These are phyloP conservation scores for Phalaenopsis aphrodite DNA, from an alignment of 106 monocot genomes.

Conservation along the genomic window DNA sequence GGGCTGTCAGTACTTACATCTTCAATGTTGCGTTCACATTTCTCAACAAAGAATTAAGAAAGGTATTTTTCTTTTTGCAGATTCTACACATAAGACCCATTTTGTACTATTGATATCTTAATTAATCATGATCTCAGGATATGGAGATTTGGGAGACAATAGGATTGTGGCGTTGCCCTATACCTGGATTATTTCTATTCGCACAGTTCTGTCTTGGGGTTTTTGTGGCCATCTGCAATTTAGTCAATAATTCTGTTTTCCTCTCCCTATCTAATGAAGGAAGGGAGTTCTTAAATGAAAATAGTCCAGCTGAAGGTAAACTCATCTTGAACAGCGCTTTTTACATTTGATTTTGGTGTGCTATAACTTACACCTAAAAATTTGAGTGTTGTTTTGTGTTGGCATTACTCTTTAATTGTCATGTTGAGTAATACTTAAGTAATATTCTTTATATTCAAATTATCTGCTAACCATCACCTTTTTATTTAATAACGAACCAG, in stretches of 20 bases:
- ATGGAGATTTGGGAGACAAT: constrained; percentile 98
- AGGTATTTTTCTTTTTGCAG: constrained; percentile 35
- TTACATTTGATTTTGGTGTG: constrained; percentile 7
- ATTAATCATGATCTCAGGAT: constrained; percentile 42
- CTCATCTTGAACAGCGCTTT: not conserved
- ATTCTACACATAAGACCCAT: not conserved
- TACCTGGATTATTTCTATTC: constrained; percentile 87
- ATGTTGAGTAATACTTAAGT: too few species aligned
- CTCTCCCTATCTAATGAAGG: constrained; percentile 51
- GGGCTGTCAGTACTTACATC: constrained; percentile 88
- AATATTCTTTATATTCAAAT: too few species aligned
- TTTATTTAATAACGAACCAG: too few species aligned
- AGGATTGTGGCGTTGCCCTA: constrained; percentile 93
- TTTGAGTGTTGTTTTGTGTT: not conserved
- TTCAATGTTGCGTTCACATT: constrained; percentile 68
- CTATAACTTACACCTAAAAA: not conserved
- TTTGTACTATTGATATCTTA: constrained; percentile 3
- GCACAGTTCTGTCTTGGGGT: constrained; percentile 90
- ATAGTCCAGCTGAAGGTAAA: constrained; percentile 51
- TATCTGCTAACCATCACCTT: too few species aligned
- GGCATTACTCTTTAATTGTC: too few species aligned
- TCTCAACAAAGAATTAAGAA: constrained; percentile 72
- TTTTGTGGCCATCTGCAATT: constrained; percentile 80
- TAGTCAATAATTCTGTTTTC: constrained; percentile 92
- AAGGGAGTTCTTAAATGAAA: constrained; percentile 33